These are phyloP conservation scores for Penicillium sp. DNA, from an alignment of 2,329 filamentous ascomycete species.

Conservation along the genomic window DNA sequence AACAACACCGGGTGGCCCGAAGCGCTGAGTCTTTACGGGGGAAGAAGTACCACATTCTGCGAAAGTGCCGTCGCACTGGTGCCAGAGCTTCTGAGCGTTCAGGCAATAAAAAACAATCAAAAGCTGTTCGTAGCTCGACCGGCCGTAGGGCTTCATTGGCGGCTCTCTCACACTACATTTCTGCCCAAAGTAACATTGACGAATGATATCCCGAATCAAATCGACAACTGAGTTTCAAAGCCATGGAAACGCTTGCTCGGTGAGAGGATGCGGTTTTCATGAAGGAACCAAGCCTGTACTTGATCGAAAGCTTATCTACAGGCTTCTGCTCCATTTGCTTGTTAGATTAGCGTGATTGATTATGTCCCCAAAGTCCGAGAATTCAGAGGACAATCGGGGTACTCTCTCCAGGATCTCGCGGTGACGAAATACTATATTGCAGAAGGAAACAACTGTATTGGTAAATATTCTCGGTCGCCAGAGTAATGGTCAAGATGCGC, in stretches of 20 bases:
- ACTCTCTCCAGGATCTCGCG: not conserved
- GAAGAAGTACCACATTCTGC: too few species aligned
- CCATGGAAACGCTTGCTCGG: not conserved
- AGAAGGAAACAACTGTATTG: not conserved
- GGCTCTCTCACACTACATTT: too few species aligned
- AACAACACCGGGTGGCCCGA: too few species aligned
- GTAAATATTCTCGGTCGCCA: not conserved
- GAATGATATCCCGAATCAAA: not conserved
- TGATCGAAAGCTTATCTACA: not conserved
- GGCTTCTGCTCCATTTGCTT: not conserved
- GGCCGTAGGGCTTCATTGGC: too few species aligned
- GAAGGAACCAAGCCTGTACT: not conserved
- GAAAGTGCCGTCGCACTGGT: too few species aligned
- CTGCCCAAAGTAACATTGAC: too few species aligned
- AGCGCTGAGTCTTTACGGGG: too few species aligned
- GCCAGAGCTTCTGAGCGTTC: too few species aligned
- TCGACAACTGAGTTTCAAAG: not conserved
- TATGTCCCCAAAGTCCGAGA: not conserved
- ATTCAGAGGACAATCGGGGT: not conserved
- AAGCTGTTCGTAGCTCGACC: too few species aligned
- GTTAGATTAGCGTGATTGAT: not conserved
- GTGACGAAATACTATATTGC: not conserved
- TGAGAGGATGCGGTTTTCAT: not conserved
- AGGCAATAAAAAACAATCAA: too few species aligned
- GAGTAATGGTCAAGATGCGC: not conserved